Percentiles rank a stretch among this genome's conserved stretches.
phyloP scores from a whole-genome alignment of 331 rosid species.

The Acacia pycnantha region DNA sequence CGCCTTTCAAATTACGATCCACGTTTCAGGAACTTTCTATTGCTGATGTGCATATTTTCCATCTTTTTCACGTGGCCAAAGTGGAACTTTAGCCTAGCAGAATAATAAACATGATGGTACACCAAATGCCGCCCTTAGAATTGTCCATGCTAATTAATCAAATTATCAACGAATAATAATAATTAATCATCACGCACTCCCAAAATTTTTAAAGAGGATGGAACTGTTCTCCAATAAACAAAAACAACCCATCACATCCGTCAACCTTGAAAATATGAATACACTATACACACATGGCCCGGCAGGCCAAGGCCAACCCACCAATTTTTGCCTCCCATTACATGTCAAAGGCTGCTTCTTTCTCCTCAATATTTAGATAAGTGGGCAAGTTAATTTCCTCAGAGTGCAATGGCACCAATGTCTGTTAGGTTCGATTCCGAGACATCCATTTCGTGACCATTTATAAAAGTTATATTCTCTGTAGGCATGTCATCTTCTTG shows the following conservation, averaged over 20 bases:
- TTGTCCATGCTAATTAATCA: not conserved
- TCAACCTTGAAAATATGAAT: not conserved
- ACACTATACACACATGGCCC: constrained; percentile 25
- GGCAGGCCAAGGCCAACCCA: constrained; percentile 28
- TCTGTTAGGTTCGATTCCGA: not conserved
- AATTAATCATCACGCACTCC: not conserved
- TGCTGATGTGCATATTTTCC: not conserved
- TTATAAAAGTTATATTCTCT: not conserved
- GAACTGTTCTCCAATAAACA: constrained; percentile 10
- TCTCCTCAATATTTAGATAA: not conserved
- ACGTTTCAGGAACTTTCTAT: not conserved
- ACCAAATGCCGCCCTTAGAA: constrained; percentile 7
- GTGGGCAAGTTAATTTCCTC: constrained; percentile 12
- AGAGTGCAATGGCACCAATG: not conserved
- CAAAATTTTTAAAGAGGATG: constrained; percentile 12
- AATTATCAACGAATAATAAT: constrained; percentile 2
- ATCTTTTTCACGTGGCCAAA: not conserved
- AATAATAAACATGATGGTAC: constrained; percentile 11
- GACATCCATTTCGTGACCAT: not conserved
- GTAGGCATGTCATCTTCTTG: constrained; percentile 31
- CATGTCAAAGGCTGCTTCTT: constrained; percentile 6
- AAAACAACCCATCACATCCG: not conserved
- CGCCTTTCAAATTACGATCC: not conserved
- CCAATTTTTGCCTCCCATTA: not conserved
- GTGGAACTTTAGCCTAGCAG: not conserved